phyloP scores from a whole-genome alignment of 2,329 filamentous ascomycete genomes.

The Phialocephala sp. region DNA sequence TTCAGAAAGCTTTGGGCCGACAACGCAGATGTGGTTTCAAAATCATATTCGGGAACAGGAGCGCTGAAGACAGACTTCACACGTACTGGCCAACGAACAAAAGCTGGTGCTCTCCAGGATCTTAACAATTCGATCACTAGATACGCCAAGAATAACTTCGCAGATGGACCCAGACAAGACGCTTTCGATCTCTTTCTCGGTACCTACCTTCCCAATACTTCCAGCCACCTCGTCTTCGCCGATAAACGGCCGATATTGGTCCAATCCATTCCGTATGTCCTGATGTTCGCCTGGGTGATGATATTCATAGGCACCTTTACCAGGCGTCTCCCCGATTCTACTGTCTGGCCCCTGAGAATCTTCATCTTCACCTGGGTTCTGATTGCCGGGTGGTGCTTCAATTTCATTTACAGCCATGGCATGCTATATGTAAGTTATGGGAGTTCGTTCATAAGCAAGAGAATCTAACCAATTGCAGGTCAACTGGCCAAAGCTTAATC shows the following conservation, averaged over 20 bases:
- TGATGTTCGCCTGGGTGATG: constrained; percentile 79
- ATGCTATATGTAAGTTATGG: constrained; percentile 69
- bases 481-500: constrained; percentile 97
- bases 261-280: constrained; percentile 90
- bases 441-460: too few relatives aligned
- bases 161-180: constrained; percentile 92
- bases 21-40: constrained; percentile 94
- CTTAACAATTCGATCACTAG: constrained; percentile 85
- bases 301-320: constrained; percentile 77
- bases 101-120: constrained; percentile 83
- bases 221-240: constrained; percentile 76
- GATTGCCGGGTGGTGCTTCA: constrained; percentile 72
- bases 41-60: constrained; percentile 92
- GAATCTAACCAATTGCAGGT: constrained; percentile 50
- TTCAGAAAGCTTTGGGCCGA: constrained; percentile 99
- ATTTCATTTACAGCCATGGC: constrained; percentile 83
- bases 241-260: constrained; percentile 86
- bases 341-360: constrained; percentile 80
- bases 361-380: constrained; percentile 81
- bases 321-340: constrained; percentile 71
- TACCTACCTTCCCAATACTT: constrained; percentile 77
- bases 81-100: constrained; percentile 88
- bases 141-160: constrained; percentile 93
- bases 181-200: constrained; percentile 95
- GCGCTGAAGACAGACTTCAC: constrained; percentile 99